These are phyloP conservation scores for Russula lepida DNA, from an alignment of 768 basidiomycete species.

Conservation along the genomic window DNA sequence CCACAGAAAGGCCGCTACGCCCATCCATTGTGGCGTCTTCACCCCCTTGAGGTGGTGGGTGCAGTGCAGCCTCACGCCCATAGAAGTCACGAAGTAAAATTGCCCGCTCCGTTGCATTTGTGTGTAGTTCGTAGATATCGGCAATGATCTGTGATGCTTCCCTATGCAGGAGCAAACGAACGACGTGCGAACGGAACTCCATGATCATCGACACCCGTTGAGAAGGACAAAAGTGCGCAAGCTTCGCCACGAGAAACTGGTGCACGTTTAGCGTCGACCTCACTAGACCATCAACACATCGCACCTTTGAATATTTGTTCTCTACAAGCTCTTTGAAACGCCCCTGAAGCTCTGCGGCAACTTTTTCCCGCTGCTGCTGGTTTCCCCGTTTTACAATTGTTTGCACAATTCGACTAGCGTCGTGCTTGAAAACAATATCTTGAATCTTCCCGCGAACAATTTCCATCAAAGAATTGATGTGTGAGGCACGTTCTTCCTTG, in stretches of 20 bases:
- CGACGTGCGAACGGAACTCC: conserved; percentile 70
- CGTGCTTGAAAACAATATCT: conserved; percentile 85
- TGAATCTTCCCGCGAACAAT: conserved; percentile 74
- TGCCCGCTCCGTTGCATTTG: conserved; percentile 76
- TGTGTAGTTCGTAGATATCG: conserved; percentile 82
- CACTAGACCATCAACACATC: conserved; percentile 12
- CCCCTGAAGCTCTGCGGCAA: conserved; percentile 79
- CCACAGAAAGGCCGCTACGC: conserved; percentile 57
- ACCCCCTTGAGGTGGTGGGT: conserved; percentile 40
- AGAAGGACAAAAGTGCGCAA: conserved; percentile 64
- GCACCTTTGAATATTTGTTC: conserved; percentile 85
- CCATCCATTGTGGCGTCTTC: conserved; percentile 55
- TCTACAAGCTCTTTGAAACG: conserved; percentile 69
- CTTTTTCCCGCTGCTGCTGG: conserved; percentile 63
- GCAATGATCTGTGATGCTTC: conserved; percentile 79
- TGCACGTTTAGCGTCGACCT: neutral
- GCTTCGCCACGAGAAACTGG: conserved; percentile 75
- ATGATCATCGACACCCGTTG: conserved; percentile 68
- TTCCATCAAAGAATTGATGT: conserved; percentile 65
- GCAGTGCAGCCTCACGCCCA: conserved; percentile 77
- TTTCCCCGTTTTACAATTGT: conserved; percentile 76
- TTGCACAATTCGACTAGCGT: conserved; percentile 81
- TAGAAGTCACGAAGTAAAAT: conserved; percentile 82
- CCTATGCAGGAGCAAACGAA: conserved; percentile 73
- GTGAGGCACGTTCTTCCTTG: conserved; percentile 61